These are phyloP conservation scores for Rhodotorula sphaerocarpa DNA, from an alignment of 768 basidiomycete genomes.

Conservation along the genomic window DNA sequence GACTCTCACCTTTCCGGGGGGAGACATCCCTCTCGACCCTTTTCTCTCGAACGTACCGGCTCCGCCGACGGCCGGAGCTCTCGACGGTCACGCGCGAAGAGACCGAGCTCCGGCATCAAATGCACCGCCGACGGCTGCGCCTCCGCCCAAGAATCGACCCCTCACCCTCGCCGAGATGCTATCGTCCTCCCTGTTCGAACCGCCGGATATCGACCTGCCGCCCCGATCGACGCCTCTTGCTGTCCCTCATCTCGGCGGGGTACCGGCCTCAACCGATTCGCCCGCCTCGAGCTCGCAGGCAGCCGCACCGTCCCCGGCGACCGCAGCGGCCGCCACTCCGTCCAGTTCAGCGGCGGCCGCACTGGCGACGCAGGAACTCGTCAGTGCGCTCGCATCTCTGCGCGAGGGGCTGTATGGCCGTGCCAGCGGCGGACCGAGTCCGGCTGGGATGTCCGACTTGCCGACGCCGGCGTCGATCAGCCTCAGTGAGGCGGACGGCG, in stretches of 20 bases:
- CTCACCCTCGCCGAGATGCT: conserved; percentile 24
- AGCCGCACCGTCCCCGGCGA: too few species aligned
- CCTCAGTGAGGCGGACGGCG: neutral
- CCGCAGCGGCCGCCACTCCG: neutral
- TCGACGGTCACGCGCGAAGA: too few species aligned
- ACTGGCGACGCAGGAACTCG: too few species aligned
- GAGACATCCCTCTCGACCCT: neutral
- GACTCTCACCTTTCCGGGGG: neutral
- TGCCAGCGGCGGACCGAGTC: too few species aligned
- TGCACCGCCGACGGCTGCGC: neutral
- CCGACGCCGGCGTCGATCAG: too few species aligned
- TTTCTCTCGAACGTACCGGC: neutral
- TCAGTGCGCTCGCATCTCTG: too few species aligned
- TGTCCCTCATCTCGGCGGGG: too few species aligned
- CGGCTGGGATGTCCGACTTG: too few species aligned
- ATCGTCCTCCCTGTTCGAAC: conserved; percentile 16
- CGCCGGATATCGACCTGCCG: conserved; percentile 18
- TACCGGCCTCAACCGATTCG: too few species aligned
- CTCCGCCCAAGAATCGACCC: neutral
- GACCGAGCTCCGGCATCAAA: too few species aligned
- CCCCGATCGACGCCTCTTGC: neutral
- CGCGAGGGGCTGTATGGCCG: too few species aligned
- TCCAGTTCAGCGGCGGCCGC: neutral
- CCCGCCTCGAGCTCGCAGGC: neutral
- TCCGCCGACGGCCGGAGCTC: neutral